These are phyloP conservation scores for Rhazya stricta DNA, from an alignment of 257 asterid species.

Conservation along the genomic window DNA sequence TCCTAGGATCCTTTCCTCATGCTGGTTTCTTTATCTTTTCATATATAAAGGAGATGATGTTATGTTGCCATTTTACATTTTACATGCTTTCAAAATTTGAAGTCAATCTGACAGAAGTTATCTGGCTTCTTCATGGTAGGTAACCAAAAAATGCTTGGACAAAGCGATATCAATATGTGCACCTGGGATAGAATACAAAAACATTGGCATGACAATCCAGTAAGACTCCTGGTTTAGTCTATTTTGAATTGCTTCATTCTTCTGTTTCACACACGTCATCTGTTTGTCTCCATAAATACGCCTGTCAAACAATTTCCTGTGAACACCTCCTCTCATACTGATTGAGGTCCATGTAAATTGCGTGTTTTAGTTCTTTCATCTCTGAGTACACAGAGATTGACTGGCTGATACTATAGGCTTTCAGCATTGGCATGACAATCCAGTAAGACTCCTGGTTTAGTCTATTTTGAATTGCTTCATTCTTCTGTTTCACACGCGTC, in stretches of 20 bases:
- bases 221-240: conserved; percentile 37
- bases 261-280: not conserved
- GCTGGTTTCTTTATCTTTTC: not conserved
- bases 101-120: conserved; percentile 5
- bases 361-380: not conserved
- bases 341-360: not conserved
- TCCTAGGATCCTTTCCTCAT: not conserved
- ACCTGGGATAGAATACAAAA: conserved; percentile 76
- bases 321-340: not conserved
- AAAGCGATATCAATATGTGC: conserved; percentile 87
- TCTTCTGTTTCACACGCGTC: not conserved
- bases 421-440: conserved; percentile 84
- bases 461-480: conserved; percentile 11
- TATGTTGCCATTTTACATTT: not conserved
- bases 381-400: too few relatives aligned
- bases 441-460: conserved; percentile 54
- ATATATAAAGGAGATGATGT: too few relatives aligned
- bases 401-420: too few relatives aligned
- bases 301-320: not conserved
- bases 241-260: conserved; percentile 12
- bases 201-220: conserved; percentile 88
- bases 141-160: conserved; percentile 79
- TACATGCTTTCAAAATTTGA: conserved; percentile 4
- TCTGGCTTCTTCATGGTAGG: conserved; percentile 36
- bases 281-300: not conserved